These are phyloP conservation scores for Botryotinia globosa DNA, from an alignment of 2,329 filamentous ascomycete species.

Conservation along the genomic window DNA sequence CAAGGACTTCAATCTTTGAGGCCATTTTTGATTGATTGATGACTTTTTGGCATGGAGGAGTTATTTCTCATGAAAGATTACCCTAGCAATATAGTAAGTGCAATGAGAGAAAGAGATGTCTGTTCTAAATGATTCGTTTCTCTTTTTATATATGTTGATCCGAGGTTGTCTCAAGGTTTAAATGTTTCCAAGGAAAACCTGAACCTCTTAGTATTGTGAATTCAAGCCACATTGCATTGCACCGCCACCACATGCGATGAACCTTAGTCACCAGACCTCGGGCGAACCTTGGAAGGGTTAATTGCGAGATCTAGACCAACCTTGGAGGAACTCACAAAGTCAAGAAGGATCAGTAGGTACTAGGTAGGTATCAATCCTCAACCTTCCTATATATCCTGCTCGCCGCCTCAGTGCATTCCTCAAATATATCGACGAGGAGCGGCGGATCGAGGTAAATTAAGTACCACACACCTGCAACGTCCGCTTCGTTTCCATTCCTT, in stretches of 20 bases:
- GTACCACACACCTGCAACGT: background rate
- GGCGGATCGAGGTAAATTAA: background rate
- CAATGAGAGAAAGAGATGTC: background rate
- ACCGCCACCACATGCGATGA: background rate
- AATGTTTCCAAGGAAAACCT: background rate
- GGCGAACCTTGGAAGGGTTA: background rate
- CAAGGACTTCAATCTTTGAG: conserved; percentile 17
- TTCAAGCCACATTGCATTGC: conserved; percentile 10
- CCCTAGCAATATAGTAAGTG: background rate
- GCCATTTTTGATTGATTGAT: conserved; percentile 10
- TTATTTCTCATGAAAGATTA: background rate
- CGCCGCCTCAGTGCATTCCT: background rate
- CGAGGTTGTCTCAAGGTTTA: background rate
- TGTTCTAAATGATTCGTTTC: background rate
- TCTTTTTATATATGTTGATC: background rate
- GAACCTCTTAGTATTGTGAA: background rate
- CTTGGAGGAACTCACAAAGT: background rate
- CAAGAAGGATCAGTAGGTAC: background rate
- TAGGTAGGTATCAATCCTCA: background rate
- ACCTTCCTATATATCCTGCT: background rate
- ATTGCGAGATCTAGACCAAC: background rate
- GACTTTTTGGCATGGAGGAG: background rate
- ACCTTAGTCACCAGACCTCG: background rate
- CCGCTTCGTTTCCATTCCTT: background rate
- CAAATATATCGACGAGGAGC: background rate